A percentile compares a stretch with the other conserved stretches of the same genome.
These are phyloP conservation scores for Fraxinus sp. DNA, from an alignment of 305 asterid genomes.

Conservation along the genomic window DNA sequence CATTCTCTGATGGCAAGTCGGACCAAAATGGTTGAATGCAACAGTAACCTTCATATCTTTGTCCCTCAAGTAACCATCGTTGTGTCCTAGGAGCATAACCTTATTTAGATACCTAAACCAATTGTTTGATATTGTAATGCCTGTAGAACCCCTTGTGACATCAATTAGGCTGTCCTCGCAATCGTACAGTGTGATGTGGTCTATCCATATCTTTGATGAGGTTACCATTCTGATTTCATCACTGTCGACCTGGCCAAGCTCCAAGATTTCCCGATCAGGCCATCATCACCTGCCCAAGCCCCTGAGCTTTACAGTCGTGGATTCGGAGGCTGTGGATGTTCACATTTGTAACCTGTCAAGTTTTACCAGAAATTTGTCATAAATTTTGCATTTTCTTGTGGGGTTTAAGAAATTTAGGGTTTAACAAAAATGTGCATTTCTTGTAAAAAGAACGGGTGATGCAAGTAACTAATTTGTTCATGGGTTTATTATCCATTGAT, in stretches of 20 bases:
- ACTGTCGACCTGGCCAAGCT: slow-evolving; percentile 55
- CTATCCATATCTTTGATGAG: slow-evolving; percentile 68
- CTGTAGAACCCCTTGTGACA: slow-evolving; percentile 72
- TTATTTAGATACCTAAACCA: slow-evolving; percentile 68
- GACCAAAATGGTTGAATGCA: slow-evolving; percentile 79
- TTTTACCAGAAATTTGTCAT: neutral
- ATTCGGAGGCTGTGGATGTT: slow-evolving; percentile 68
- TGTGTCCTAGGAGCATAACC: slow-evolving; percentile 78
- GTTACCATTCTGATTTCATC: slow-evolving; percentile 65
- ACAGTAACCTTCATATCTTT: slow-evolving; percentile 73
- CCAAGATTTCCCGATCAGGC: slow-evolving; percentile 36
- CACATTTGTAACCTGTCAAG: slow-evolving; percentile 55
- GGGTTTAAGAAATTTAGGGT: neutral
- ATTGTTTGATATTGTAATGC: slow-evolving; percentile 67
- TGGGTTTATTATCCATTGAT: neutral
- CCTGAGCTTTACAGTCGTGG: slow-evolving; percentile 58
- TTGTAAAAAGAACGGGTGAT: neutral
- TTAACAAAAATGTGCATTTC: neutral
- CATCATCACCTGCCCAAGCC: slow-evolving; percentile 54
- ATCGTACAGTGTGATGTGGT: slow-evolving; percentile 63
- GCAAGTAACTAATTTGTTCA: neutral
- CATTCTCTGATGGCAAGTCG: slow-evolving; percentile 72
- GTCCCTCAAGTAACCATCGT: slow-evolving; percentile 61
- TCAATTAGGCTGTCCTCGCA: slow-evolving; percentile 68
- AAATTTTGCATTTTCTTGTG: neutral